Conservation (phyloP, 2,329 filamentous ascomycete genomes). For the Trichophyton benhamiae region DNA sequence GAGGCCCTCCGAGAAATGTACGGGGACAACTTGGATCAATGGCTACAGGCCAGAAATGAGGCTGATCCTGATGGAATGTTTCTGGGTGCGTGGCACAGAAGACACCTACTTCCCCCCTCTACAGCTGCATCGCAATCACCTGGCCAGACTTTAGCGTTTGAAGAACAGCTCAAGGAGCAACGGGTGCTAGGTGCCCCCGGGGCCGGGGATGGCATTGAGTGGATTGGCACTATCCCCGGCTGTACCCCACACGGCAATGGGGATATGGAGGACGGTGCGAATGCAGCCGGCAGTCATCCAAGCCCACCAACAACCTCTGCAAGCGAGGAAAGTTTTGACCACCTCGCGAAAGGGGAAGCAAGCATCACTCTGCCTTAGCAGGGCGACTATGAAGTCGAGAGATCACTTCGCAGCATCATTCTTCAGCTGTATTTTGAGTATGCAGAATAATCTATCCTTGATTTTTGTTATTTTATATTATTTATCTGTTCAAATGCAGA, state of each 20-base stretch:
- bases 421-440: background rate
- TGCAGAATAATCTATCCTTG: background rate
- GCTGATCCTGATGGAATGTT: constrained; percentile 73
- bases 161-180: constrained; percentile 33
- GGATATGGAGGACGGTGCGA: constrained; percentile 8
- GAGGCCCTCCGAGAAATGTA: constrained; percentile 57
- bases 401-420: background rate
- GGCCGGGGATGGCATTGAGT: constrained; percentile 31
- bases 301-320: constrained; percentile 30
- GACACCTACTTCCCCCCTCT: constrained; percentile 42
- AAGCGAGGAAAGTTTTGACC: constrained; percentile 39
- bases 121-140: background rate
- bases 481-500: background rate
- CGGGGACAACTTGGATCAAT: constrained; percentile 52
- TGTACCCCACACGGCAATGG: background rate
- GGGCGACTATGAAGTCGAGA: background rate
- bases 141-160: constrained; percentile 16
- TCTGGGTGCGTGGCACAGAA: constrained; percentile 77
- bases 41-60: constrained; percentile 54
- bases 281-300: constrained; percentile 13
- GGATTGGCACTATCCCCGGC: constrained; percentile 29
- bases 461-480: background rate
- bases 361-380: constrained; percentile 25
- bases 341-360: constrained; percentile 33
- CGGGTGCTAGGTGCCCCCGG: constrained; percentile 19